phyloP scores from a whole-genome alignment of 2,329 filamentous ascomycete species.

The Ophiocordyceps camponoti-saundersi region DNA sequence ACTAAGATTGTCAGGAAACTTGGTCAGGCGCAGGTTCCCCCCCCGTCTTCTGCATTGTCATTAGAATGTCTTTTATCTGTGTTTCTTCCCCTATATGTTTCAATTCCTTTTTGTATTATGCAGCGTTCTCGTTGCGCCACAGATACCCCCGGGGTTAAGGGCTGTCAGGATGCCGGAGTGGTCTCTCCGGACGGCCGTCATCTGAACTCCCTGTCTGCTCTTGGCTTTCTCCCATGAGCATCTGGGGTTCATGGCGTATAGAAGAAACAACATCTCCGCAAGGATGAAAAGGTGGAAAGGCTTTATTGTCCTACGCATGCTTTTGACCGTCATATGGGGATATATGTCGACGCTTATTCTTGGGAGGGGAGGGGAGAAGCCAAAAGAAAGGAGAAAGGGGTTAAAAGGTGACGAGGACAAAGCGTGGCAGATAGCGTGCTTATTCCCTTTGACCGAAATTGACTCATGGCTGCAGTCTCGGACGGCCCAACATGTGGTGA shows the following conservation, averaged over 20 bases:
- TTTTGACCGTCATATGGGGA: too few relatives aligned
- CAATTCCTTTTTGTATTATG: background rate
- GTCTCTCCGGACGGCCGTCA: background rate
- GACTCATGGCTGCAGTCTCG: background rate
- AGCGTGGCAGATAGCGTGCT: background rate
- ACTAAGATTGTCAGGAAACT: slow-evolving; percentile 10
- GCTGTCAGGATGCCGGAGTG: background rate
- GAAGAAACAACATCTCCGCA: background rate
- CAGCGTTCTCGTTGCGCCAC: background rate
- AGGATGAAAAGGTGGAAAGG: background rate
- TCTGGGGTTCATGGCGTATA: background rate
- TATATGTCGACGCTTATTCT: too few relatives aligned
- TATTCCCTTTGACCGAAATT: background rate
- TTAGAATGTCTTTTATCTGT: background rate
- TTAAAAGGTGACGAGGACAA: background rate
- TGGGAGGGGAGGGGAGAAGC: background rate
- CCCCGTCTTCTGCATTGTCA: background rate
- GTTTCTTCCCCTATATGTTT: background rate
- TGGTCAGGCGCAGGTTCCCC: background rate
- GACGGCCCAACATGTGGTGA: too few relatives aligned
- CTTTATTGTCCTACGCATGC: background rate
- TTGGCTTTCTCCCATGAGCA: background rate
- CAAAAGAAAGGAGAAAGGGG: background rate
- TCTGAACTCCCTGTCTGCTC: background rate
- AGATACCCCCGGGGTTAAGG: background rate